Conservation (phyloP, 108 stramenopile genomes). For the Fistulifera pelliculosa region DNA sequence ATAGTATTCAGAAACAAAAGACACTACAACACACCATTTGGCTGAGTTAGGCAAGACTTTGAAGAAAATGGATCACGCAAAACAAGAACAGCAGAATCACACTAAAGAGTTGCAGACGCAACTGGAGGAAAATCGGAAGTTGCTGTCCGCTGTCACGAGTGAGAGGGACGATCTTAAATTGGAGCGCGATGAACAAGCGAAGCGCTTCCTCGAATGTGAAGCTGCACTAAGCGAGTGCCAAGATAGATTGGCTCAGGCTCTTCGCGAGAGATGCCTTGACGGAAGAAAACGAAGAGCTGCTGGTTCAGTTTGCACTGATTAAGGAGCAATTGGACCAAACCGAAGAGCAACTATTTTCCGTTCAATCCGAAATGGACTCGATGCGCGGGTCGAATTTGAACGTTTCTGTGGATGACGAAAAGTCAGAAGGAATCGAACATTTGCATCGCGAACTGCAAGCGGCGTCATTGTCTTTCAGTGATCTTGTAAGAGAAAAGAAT, state of each 20-base stretch:
- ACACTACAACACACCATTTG: background rate
- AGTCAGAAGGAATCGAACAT: too few species aligned
- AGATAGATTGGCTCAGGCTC: background rate
- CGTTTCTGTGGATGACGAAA: too few species aligned
- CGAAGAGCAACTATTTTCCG: constrained; percentile 14
- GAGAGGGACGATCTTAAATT: background rate
- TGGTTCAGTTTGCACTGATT: constrained; percentile 68
- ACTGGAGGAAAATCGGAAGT: background rate
- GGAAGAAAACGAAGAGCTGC: constrained; percentile 68
- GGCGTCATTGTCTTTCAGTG: too few species aligned
- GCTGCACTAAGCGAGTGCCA: constrained; percentile 5
- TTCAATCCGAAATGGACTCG: constrained; percentile 14
- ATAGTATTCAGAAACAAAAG: too few species aligned
- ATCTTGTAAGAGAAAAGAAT: constrained; percentile 1
- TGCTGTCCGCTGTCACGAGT: background rate
- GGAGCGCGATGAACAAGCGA: background rate
- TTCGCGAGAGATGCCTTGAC: constrained; percentile 41
- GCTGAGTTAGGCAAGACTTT: background rate
- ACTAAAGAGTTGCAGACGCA: background rate
- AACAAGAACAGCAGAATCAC: background rate
- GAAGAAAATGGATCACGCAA: background rate
- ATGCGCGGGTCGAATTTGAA: constrained; percentile 1
- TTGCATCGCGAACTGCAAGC: too few species aligned
- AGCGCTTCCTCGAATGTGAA: too few species aligned
- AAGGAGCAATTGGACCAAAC: constrained; percentile 51